phyloP scores from a whole-genome alignment of 805 yeast genomes.

The Cyberlindnera mississippiensis region DNA sequence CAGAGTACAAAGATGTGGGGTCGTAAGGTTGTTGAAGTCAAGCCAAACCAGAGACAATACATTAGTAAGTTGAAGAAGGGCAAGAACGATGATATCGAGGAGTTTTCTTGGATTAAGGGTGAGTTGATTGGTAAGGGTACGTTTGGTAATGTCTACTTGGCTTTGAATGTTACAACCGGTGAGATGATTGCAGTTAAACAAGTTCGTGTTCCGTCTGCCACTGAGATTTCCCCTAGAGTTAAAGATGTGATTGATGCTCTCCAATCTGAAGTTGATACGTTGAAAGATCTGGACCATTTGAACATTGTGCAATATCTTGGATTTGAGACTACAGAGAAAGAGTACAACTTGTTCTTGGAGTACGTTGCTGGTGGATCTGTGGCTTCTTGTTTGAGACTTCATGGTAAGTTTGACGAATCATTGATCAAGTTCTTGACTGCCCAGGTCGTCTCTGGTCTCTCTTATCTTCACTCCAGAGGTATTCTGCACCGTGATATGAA shows the following conservation, averaged over 20 bases:
- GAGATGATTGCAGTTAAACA: slow-evolving; percentile 99
- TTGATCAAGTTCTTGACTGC: slow-evolving; percentile 67
- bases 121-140: slow-evolving; percentile 95
- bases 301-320: slow-evolving; percentile 97
- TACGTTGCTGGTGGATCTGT: slow-evolving; percentile 98
- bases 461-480: slow-evolving; percentile 84
- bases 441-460: slow-evolving; percentile 79
- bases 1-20: slow-evolving; percentile 98
- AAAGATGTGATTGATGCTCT: slow-evolving; percentile 74
- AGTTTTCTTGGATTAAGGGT: slow-evolving; percentile 97
- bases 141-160: slow-evolving; percentile 89
- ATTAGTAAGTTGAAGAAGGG: slow-evolving; percentile 57
- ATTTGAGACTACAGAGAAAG: slow-evolving; percentile 69
- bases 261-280: slow-evolving; percentile 84
- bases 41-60: slow-evolving; percentile 59
- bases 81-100: slow-evolving; percentile 65
- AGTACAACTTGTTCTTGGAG: slow-evolving; percentile 84
- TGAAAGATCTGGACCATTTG: slow-evolving; percentile 89
- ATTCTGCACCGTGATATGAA: slow-evolving; percentile 91
- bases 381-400: slow-evolving; percentile 74
- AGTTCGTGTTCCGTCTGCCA: slow-evolving; percentile 59
- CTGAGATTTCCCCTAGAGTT: slow-evolving; percentile 37
- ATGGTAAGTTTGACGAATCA: slow-evolving; percentile 81
- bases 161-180: slow-evolving; percentile 92
- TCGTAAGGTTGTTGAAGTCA: slow-evolving; percentile 84